phyloP scores from a whole-genome alignment of 257 asterid genomes.

The Penstemon barbatus region DNA sequence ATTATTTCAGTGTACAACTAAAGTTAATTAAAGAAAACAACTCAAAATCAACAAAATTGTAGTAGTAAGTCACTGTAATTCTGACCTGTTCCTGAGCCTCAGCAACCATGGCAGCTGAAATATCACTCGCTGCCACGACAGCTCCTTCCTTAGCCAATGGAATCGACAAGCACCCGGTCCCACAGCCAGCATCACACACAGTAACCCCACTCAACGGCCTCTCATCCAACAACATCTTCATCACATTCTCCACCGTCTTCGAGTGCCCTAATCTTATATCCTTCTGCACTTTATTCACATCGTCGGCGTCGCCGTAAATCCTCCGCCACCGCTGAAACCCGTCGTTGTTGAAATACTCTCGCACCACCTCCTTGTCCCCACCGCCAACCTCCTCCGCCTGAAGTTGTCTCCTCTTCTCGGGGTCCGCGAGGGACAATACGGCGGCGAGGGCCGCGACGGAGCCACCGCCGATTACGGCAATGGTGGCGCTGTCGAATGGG shows the following conservation, averaged over 20 bases:
- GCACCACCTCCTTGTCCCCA: slow-evolving; percentile 90
- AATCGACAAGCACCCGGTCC: slow-evolving; percentile 81
- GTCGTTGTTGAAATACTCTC: slow-evolving; percentile 84
- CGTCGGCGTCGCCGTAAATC: slow-evolving; percentile 81
- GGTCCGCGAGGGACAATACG: slow-evolving; percentile 70
- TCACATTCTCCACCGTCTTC: slow-evolving; percentile 77
- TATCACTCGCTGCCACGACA: slow-evolving; percentile 79
- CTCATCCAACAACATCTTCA: slow-evolving; percentile 82
- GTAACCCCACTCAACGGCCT: slow-evolving; percentile 65
- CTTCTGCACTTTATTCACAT: slow-evolving; percentile 75
- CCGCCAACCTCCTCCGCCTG: slow-evolving; percentile 97
- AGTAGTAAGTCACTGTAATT: too few relatives aligned
- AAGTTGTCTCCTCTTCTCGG: slow-evolving; percentile 73
- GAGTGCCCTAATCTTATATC: slow-evolving; percentile 86
- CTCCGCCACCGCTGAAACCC: slow-evolving; percentile 95
- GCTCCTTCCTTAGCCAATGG: slow-evolving; percentile 95
- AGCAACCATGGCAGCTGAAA: slow-evolving; percentile 91
- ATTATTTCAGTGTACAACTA: too few relatives aligned
- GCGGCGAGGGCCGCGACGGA: slow-evolving; percentile 79
- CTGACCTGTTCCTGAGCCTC: slow-evolving; percentile 83
- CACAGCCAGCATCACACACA: slow-evolving; percentile 96
- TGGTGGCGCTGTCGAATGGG: slow-evolving; percentile 58
- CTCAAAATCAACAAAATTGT: not conserved
- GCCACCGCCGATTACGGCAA: slow-evolving; percentile 71
- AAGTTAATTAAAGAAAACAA: not conserved